A percentile compares a stretch with the other conserved stretches of the same genome.
These are phyloP conservation scores for Vinca minor DNA, from an alignment of 257 asterid genomes.

Conservation along the genomic window DNA sequence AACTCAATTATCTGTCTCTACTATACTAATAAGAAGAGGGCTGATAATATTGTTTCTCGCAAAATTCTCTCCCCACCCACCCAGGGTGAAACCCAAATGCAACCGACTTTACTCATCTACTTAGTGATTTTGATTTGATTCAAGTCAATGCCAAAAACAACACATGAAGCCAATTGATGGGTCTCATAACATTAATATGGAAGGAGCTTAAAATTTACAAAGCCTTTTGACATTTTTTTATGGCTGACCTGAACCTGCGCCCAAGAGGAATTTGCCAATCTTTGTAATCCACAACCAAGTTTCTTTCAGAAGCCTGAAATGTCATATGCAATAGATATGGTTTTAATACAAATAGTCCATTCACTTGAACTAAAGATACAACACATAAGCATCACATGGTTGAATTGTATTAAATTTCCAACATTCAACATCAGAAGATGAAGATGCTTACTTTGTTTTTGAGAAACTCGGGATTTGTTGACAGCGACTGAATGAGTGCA, in stretches of 20 bases:
- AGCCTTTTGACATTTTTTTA: constrained; percentile 1
- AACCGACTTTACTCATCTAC: background rate
- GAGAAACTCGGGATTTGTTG: constrained; percentile 91
- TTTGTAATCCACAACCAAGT: constrained; percentile 86
- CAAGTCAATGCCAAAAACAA: background rate
- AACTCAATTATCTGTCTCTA: background rate
- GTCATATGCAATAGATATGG: constrained; percentile 2
- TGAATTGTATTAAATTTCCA: background rate
- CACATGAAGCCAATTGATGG: background rate
- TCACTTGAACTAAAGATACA: background rate
- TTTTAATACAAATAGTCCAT: background rate
- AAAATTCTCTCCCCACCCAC: background rate
- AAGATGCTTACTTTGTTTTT: constrained; percentile 53
- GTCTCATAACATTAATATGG: background rate
- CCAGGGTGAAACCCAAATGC: background rate
- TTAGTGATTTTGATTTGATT: constrained; percentile 1
- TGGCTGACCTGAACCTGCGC: constrained; percentile 88
- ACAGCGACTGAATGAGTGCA: constrained; percentile 72
- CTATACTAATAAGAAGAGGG: background rate
- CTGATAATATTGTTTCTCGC: too few relatives aligned
- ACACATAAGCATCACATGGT: background rate
- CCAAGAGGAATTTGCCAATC: constrained; percentile 99
- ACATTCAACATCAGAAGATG: background rate
- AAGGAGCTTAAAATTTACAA: background rate
- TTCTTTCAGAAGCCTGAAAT: constrained; percentile 68